These are phyloP conservation scores for Lachancea lanzarotensis DNA, from an alignment of 805 yeast species.

Conservation along the genomic window DNA sequence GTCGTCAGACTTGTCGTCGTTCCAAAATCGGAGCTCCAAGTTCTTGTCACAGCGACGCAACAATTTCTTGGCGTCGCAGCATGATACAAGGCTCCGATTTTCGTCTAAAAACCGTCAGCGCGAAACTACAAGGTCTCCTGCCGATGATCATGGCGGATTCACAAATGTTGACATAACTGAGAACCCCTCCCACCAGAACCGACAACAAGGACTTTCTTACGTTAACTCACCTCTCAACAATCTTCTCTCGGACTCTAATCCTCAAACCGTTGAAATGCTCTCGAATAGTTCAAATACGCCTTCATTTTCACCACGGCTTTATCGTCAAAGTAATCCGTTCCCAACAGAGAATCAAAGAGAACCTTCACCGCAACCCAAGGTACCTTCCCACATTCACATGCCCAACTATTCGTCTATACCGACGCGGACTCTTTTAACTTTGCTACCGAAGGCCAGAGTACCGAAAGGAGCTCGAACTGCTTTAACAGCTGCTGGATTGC, in stretches of 20 bases:
- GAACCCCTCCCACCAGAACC: slow-evolving; percentile 1
- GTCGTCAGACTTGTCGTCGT: slow-evolving; percentile 6
- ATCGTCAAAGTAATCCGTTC: not conserved
- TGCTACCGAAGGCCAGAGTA: slow-evolving; percentile 55
- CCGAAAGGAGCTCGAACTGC: slow-evolving; percentile 69
- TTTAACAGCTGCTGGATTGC: slow-evolving; percentile 57
- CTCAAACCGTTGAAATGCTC: slow-evolving; percentile 8
- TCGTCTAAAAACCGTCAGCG: slow-evolving; percentile 15
- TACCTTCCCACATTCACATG: slow-evolving; percentile 18
- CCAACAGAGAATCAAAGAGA: not conserved
- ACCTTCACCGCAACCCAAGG: slow-evolving; percentile 1
- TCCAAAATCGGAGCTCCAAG: slow-evolving; percentile 13
- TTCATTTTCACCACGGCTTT: not conserved
- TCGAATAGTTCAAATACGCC: slow-evolving; percentile 2
- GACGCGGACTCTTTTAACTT: slow-evolving; percentile 34
- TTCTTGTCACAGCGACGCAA: slow-evolving; percentile 27
- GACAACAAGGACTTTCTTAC: slow-evolving; percentile 11
- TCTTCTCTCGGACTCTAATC: slow-evolving; percentile 10
- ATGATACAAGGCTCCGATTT: slow-evolving; percentile 29
- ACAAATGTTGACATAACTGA: slow-evolving; percentile 15
- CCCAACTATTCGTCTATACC: slow-evolving; percentile 30
- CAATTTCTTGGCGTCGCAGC: slow-evolving; percentile 28
- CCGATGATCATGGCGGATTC: slow-evolving; percentile 24
- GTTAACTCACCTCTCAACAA: slow-evolving; percentile 19
- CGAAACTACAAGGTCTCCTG: slow-evolving; percentile 7